Evolutionary conservation across 2,329 filamentous ascomycete genomes (phyloP).

Genomic region (Diaporthe sp.): DNA sequence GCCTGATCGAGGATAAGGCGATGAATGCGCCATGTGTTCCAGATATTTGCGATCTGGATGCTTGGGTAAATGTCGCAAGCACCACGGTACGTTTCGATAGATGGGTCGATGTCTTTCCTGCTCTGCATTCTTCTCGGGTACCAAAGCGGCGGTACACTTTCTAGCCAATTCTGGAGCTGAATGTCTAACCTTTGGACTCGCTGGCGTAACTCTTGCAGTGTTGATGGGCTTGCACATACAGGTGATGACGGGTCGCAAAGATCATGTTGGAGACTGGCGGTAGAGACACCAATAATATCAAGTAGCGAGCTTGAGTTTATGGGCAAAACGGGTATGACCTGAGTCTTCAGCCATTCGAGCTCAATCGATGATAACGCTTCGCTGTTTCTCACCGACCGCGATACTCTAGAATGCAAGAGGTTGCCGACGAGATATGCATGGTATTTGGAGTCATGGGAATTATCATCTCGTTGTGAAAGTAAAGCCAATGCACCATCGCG

Average conservation of each 20-base stretch:
- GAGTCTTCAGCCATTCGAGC: neutral
- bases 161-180: neutral
- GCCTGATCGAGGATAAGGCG: neutral
- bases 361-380: neutral
- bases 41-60: neutral
- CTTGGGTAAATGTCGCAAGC: conserved; percentile 10
- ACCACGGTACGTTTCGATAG: neutral
- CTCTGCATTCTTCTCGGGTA: neutral
- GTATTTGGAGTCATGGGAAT: neutral
- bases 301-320: neutral
- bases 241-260: neutral
- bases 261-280: neutral
- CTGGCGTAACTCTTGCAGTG: neutral
- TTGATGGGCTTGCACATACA: no score
- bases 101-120: neutral
- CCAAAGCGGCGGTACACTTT: conserved; percentile 4
- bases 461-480: neutral
- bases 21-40: conserved; percentile 17
- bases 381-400: neutral
- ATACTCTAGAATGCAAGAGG: neutral
- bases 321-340: neutral
- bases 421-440: neutral
- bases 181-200: neutral
- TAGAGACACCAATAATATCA: neutral
- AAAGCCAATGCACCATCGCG: conserved; percentile 2